phyloP scores from a whole-genome alignment of 805 yeast genomes.

The Metahyphopichia silvanorum region DNA sequence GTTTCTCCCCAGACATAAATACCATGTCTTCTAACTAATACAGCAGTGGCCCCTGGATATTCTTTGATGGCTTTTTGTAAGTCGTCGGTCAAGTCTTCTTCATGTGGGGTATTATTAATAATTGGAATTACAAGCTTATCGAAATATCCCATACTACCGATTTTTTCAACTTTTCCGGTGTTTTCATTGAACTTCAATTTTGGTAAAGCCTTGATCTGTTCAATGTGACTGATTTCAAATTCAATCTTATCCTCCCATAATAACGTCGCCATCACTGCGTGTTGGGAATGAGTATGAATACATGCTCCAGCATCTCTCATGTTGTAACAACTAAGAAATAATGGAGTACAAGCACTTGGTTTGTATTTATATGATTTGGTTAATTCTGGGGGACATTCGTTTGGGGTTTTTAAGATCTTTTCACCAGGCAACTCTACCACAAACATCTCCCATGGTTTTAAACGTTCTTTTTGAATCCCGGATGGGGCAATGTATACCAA shows the following conservation, averaged over 20 bases:
- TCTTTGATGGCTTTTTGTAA: slow-evolving; percentile 60
- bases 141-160: slow-evolving; percentile 67
- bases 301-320: slow-evolving; percentile 82
- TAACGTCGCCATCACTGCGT: slow-evolving; percentile 78
- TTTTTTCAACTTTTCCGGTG: slow-evolving; percentile 43
- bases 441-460: slow-evolving; percentile 78
- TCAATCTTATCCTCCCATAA: slow-evolving; percentile 59
- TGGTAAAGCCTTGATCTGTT: slow-evolving; percentile 92
- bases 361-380: slow-evolving; percentile 49
- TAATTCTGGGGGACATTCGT: slow-evolving; percentile 34
- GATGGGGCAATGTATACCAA: slow-evolving; percentile 81
- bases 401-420: slow-evolving; percentile 59
- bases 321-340: slow-evolving; percentile 70
- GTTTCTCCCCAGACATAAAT: slow-evolving; percentile 95
- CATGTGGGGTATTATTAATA: slow-evolving; percentile 86
- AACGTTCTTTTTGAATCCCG: slow-evolving; percentile 92
- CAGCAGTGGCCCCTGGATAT: slow-evolving; percentile 81
- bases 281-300: slow-evolving; percentile 90
- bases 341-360: slow-evolving; percentile 93
- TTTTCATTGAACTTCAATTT: slow-evolving; percentile 29
- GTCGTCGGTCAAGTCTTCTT: slow-evolving; percentile 72
- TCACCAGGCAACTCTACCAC: slow-evolving; percentile 58
- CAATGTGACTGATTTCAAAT: slow-evolving; percentile 76
- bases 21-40: slow-evolving; percentile 89
- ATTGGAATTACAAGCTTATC: slow-evolving; percentile 85